phyloP scores from a whole-genome alignment of 176 grass and related monocot genomes.

The Tuctoria greenei region DNA sequence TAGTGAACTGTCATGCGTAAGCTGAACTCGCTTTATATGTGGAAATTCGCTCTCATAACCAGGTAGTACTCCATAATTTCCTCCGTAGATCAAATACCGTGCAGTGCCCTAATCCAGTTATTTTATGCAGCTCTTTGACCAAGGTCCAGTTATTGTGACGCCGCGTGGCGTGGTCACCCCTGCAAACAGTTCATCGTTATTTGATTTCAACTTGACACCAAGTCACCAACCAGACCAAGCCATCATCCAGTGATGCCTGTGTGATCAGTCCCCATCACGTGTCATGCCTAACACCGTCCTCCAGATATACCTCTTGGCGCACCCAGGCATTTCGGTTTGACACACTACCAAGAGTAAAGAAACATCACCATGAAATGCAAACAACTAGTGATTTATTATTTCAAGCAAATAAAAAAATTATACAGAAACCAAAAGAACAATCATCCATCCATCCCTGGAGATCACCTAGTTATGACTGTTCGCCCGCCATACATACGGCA shows the following conservation, averaged over 20 bases:
- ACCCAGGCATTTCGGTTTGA: neutral
- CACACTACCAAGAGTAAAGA: too few relatives aligned
- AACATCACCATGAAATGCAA: neutral
- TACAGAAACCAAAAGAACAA: slow-evolving; percentile 35
- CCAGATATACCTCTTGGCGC: neutral
- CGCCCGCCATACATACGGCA: neutral
- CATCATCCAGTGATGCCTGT: neutral
- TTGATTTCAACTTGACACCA: neutral
- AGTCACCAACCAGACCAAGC: neutral
- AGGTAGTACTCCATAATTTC: too few relatives aligned
- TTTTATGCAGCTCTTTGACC: too few relatives aligned
- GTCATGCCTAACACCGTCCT: neutral
- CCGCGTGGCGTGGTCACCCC: neutral
- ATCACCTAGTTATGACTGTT: neutral
- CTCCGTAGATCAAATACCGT: too few relatives aligned
- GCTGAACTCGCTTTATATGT: too few relatives aligned
- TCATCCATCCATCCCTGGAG: neutral
- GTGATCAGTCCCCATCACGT: neutral
- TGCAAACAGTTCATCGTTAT: neutral
- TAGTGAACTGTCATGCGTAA: too few relatives aligned
- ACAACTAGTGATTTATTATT: neutral
- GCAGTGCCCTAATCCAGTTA: too few relatives aligned
- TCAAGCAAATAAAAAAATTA: neutral
- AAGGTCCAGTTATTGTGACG: too few relatives aligned
- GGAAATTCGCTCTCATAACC: too few relatives aligned